Conservation (phyloP, 2,329 filamentous ascomycete genomes). For the Penicillium sp. region DNA sequence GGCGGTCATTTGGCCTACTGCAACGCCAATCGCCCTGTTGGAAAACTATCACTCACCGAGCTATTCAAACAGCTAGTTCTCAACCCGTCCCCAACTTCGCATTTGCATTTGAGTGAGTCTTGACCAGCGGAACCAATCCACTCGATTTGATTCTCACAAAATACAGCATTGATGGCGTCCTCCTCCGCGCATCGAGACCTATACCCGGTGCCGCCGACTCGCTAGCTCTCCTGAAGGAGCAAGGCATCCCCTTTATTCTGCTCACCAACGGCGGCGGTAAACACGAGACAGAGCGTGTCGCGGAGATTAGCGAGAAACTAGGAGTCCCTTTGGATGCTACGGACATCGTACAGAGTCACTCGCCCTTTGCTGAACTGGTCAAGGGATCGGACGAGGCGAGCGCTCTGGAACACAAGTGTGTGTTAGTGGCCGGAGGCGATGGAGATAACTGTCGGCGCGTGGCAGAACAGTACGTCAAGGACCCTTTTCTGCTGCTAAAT, state of each 20-base stretch:
- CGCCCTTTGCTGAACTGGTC: conserved; percentile 74
- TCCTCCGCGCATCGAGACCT: conserved; percentile 75
- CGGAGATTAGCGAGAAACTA: conserved; percentile 66
- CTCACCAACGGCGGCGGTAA: conserved; percentile 94
- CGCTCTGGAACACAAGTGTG: conserved; percentile 61
- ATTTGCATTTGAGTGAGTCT: conserved; percentile 47
- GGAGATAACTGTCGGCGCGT: conserved; percentile 67
- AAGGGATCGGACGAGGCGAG: conserved; percentile 55
- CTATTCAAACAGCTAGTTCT: conserved; percentile 31
- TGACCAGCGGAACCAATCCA: conserved; percentile 1
- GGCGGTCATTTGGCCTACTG: conserved; percentile 28
- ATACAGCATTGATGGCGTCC: conserved; percentile 83
- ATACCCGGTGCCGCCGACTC: conserved; percentile 75
- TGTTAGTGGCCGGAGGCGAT: conserved; percentile 71
- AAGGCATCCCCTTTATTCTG: conserved; percentile 85
- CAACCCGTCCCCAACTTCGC: conserved; percentile 41
- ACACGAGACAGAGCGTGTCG: conserved; percentile 70
- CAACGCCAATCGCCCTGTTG: conserved; percentile 24
- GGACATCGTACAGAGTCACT: conserved; percentile 86
- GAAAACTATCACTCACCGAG: conserved; percentile 18
- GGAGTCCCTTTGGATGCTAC: conserved; percentile 62
- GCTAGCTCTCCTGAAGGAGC: conserved; percentile 67
- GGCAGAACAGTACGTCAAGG: conserved; percentile 58
- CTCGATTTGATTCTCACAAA: conserved; percentile 14
- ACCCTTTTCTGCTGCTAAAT: background rate